phyloP scores from a whole-genome alignment of 225 moss, liverwort and hornwort genomes.

The Lunularia cruciata region DNA sequence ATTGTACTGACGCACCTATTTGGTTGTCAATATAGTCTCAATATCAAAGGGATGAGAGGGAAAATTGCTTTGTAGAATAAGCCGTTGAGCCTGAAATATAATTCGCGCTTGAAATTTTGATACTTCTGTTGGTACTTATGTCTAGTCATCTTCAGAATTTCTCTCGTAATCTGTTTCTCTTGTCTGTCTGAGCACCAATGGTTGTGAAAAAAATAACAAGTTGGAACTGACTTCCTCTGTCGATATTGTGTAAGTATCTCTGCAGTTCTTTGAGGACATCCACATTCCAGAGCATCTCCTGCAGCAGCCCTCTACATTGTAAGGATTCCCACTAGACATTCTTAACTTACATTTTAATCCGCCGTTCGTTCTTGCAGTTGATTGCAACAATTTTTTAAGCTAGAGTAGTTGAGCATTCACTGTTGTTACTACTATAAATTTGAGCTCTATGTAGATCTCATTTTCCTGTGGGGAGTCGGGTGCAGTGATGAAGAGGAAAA shows the following conservation, averaged over 20 bases:
- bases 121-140: too few species aligned
- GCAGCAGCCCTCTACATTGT: conserved; percentile 88
- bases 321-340: conserved; percentile 1
- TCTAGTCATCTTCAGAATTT: not conserved
- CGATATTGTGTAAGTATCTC: conserved; percentile 54
- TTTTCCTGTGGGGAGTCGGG: not conserved
- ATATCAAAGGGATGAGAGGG: too few species aligned
- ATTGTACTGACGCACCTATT: too few species aligned
- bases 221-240: not conserved
- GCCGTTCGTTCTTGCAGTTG: not conserved
- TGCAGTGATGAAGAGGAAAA: conserved; percentile 75
- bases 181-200: not conserved
- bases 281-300: conserved; percentile 89
- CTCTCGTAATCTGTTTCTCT: too few species aligned
- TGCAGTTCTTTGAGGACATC: conserved; percentile 93
- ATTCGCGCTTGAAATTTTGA: too few species aligned
- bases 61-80: too few species aligned
- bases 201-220: not conserved
- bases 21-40: too few species aligned
- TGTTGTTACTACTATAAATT: too few species aligned
- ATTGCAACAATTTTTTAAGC: not conserved
- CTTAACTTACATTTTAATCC: not conserved
- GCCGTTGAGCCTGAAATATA: too few species aligned
- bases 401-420: not conserved
- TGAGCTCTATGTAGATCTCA: too few species aligned